Conservation (phyloP, 2,329 filamentous ascomycete genomes). For the Colletotrichum sp. region DNA sequence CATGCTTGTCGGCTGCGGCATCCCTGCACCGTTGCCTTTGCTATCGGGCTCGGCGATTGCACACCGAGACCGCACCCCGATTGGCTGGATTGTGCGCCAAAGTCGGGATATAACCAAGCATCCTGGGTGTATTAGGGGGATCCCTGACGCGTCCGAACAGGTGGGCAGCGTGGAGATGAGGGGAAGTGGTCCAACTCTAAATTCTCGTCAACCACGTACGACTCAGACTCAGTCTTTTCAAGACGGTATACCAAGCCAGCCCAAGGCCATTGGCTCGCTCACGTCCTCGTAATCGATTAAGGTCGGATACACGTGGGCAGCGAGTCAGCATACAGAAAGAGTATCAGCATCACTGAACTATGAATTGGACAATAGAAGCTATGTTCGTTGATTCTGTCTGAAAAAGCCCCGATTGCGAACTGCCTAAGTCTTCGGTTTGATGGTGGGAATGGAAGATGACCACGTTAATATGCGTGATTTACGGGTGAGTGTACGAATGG, state of each 20-base stretch:
- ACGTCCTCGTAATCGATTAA: fast-evolving
- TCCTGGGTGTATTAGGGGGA: not conserved
- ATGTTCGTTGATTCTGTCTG: fast-evolving
- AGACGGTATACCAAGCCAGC: not conserved
- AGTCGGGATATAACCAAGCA: not conserved
- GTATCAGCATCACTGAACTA: not conserved
- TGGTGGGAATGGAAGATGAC: too few relatives aligned
- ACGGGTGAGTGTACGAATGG: too few relatives aligned
- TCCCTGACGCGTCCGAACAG: not conserved
- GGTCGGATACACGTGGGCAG: fast-evolving
- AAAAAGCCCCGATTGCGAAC: fast-evolving
- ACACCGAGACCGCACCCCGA: not conserved
- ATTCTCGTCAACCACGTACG: not conserved
- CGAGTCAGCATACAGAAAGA: not conserved
- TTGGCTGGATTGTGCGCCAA: not conserved
- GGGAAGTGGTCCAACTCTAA: not conserved
- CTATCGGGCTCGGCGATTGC: not conserved
- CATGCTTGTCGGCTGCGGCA: not conserved
- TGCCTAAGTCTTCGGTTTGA: not conserved
- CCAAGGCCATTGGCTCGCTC: not conserved
- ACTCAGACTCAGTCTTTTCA: not conserved
- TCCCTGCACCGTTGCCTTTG: not conserved
- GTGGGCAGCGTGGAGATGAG: not conserved
- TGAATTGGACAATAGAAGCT: not conserved
- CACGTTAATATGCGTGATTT: too few relatives aligned